Conservation (phyloP, 352 stramenopile genomes). For the Poterioochromonas sp. region DNA sequence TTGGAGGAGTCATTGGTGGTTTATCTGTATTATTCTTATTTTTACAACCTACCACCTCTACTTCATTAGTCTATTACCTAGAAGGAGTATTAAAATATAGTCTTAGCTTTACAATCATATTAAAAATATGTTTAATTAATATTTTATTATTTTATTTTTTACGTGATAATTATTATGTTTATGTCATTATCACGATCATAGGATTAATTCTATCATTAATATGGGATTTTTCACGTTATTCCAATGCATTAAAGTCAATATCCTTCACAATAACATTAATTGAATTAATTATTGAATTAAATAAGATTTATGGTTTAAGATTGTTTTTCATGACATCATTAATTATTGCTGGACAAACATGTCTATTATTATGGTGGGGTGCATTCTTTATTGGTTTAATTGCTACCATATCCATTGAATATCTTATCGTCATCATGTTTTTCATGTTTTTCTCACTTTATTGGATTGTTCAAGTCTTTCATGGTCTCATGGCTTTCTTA, state of each 20-base stretch:
- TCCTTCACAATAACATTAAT: slow-evolving; percentile 1
- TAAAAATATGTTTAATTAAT: slow-evolving; percentile 29
- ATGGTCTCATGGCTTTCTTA: not conserved
- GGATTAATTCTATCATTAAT: slow-evolving; percentile 15
- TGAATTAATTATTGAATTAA: not conserved
- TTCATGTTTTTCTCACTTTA: slow-evolving; percentile 16
- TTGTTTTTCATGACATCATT: not conserved
- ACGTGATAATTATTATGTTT: slow-evolving; percentile 11
- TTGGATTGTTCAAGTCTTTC: slow-evolving; percentile 29
- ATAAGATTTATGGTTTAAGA: not conserved
- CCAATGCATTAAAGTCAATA: not conserved
- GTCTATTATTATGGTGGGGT: slow-evolving; percentile 21
- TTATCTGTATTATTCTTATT: not conserved
- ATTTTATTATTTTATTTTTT: slow-evolving; percentile 27
- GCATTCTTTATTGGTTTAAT: slow-evolving; percentile 25
- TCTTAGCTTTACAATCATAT: not conserved
- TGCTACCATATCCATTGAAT: not conserved
- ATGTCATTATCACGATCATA: too few relatives aligned
- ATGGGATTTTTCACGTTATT: not conserved
- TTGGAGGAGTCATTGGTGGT: not conserved
- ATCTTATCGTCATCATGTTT: not conserved
- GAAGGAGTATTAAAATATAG: not conserved
- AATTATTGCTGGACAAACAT: slow-evolving; percentile 9
- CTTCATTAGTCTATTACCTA: too few relatives aligned
- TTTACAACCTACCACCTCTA: not conserved